Conservation (phyloP, 306 rosid species). For the Dryas alaskensis region DNA sequence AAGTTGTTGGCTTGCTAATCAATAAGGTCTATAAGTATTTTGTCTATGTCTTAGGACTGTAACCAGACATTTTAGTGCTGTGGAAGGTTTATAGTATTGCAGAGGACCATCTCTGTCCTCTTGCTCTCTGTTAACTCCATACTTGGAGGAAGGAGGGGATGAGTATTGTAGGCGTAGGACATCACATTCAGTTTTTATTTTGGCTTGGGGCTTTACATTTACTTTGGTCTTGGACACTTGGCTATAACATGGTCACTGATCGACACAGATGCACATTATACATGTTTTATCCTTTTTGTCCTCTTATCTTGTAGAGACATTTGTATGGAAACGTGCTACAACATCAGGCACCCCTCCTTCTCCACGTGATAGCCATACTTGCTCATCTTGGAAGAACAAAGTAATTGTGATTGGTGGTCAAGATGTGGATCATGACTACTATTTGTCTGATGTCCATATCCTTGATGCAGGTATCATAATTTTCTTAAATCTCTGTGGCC, state of each 20-base stretch:
- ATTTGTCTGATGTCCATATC: constrained; percentile 90
- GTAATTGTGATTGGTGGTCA: constrained; percentile 87
- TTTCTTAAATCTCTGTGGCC: constrained; percentile 6
- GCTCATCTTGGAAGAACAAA: constrained; percentile 90
- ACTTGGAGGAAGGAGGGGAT: neutral
- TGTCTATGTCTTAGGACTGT: neutral
- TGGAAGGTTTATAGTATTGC: too few species aligned
- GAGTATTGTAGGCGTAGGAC: neutral
- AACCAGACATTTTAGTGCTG: too few species aligned
- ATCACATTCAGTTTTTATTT: neutral
- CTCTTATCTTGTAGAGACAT: constrained; percentile 61
- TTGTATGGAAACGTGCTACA: constrained; percentile 78
- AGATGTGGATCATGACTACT: constrained; percentile 72
- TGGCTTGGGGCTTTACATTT: neutral
- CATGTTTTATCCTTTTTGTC: constrained; percentile 19
- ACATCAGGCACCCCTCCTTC: constrained; percentile 88
- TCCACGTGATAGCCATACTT: constrained; percentile 95
- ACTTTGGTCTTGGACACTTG: neutral
- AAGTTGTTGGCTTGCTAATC: constrained; percentile 3
- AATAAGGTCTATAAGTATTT: neutral
- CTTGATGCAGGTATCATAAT: constrained; percentile 73
- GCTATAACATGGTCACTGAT: neutral
- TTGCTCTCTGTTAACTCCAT: neutral
- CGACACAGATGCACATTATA: neutral
- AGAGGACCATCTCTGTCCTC: too few species aligned